These are phyloP conservation scores for Striga hermonthica DNA, from an alignment of 305 asterid species.

Conservation along the genomic window DNA sequence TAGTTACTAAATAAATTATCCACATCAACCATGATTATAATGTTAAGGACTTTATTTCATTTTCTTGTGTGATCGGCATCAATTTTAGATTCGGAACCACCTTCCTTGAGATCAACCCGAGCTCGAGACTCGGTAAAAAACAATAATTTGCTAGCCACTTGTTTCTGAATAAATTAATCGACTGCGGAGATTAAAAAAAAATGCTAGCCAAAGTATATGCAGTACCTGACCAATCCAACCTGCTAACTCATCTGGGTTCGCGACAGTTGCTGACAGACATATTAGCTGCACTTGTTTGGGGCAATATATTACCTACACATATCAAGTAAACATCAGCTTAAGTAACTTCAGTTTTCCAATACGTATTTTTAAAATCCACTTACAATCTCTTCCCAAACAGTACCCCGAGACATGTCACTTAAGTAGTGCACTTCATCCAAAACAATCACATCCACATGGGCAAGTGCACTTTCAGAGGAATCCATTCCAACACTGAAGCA, in stretches of 20 bases:
- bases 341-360: slow-evolving; percentile 29
- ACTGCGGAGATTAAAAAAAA: slow-evolving; percentile 24
- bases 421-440: slow-evolving; percentile 99
- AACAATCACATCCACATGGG: slow-evolving; percentile 93
- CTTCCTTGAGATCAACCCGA: too few relatives aligned
- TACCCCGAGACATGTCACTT: slow-evolving; percentile 97
- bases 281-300: slow-evolving; percentile 97
- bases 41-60: too few relatives aligned
- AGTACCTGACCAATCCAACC: slow-evolving; percentile 99
- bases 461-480: slow-evolving; percentile 82
- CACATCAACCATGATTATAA: too few relatives aligned
- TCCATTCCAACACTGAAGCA: slow-evolving; percentile 75
- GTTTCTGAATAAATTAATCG: too few relatives aligned
- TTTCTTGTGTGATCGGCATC: too few relatives aligned
- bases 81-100: too few relatives aligned
- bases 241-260: slow-evolving; percentile 95
- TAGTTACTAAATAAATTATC: too few relatives aligned
- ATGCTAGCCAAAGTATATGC: slow-evolving; percentile 27
- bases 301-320: slow-evolving; percentile 84
- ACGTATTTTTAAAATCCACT: slow-evolving; percentile 42
- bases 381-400: slow-evolving; percentile 99
- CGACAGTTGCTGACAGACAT: slow-evolving; percentile 97
- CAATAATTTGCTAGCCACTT: too few relatives aligned
- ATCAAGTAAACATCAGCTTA: slow-evolving; percentile 37
- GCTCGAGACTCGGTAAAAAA: too few relatives aligned